Base-by-base conservation (phyloP, 2,329 filamentous ascomycete genomes). In the Cytospora paraplurivora region DNA sequence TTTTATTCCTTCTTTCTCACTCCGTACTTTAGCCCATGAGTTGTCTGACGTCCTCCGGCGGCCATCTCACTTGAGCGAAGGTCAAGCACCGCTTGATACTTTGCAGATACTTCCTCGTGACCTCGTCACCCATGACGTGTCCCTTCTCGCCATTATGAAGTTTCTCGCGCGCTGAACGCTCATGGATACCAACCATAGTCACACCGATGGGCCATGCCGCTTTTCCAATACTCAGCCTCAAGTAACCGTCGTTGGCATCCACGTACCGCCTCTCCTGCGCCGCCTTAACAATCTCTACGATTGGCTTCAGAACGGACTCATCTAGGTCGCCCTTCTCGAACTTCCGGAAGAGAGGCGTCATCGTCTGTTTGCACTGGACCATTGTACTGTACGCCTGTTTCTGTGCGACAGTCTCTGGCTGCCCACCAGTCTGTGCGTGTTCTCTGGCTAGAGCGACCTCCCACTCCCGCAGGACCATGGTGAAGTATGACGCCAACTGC, bases 121-220 rank as follows among this genome's bases (percentile, higher is more conserved):
- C 88, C 78, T 99, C 95, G 74, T 98, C 95, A 63, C 93, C 94
- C 88, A 99, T 93, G 71, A 98, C 97, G 75, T 99, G 93, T 4
- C 94, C 95, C 72, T 93, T 89, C 72, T 89, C 87, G 64, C 88
- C 89, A 75, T 95, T 87, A 74, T 98, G 93, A 65, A 99, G 80
- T 78, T 99, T 99, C 78, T 99, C 95, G 67, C 95, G 86, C 21
- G 95, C 94, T 69, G 90, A 95, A 73, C 95, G 88, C 81, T 98
- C 95, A 85, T 99, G 95, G 71, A 99, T 99, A 82, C 95, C 95
- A 72, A 99, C 95, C 95, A 98, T 99, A 75, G 95, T 99, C 47
- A 99, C 95, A 77, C 95, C 95, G 72, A 99, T 99, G 32, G 95
- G 95, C 95, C 95, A 99, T 17, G 95, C 95, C 69, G 93, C 93